Conservation (phyloP, 768 basidiomycete species). For the Sarcodon aspratus region DNA sequence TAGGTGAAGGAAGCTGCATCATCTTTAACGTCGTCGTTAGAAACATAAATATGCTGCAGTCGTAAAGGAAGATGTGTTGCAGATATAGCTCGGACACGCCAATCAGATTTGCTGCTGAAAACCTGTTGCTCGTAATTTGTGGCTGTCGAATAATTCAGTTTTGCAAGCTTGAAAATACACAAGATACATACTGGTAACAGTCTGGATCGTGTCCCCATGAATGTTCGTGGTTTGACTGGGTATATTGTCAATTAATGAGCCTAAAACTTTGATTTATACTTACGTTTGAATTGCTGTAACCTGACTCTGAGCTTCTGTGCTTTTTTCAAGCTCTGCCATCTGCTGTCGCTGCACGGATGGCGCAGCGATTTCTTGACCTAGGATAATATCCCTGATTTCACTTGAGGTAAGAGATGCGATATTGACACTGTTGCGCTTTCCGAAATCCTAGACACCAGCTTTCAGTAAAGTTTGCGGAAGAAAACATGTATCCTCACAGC, state of each 20-base stretch:
- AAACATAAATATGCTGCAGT: conserved; percentile 97
- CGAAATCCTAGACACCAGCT: conserved; percentile 61
- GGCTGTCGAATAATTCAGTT: conserved; percentile 28
- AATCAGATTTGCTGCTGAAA: conserved; percentile 99
- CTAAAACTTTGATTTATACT: conserved; percentile 12
- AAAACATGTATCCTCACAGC: conserved; percentile 36
- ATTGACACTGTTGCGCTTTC: conserved; percentile 98
- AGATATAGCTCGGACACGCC: conserved; percentile 97
- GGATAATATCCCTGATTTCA: conserved; percentile 96
- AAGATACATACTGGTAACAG: conserved; percentile 66
- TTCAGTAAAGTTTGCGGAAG: conserved; percentile 11
- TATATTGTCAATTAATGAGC: conserved; percentile 3
- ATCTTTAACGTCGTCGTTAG: conserved; percentile 98
- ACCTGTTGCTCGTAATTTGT: conserved; percentile 97
- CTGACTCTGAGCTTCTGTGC: conserved; percentile 86
- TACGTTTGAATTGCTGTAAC: conserved; percentile 92
- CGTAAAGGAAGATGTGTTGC: conserved; percentile 94
- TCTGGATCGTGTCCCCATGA: conserved; percentile 93
- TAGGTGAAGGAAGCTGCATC: conserved; percentile 92
- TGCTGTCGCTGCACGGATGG: conserved; percentile 95
- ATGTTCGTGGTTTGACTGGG: conserved; percentile 88
- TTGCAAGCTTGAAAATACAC: not conserved
- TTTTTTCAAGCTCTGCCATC: conserved; percentile 98
- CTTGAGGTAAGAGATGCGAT: conserved; percentile 94
- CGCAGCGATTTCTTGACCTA: conserved; percentile 97